A percentile compares a stretch with the other conserved stretches of the same genome.
These are phyloP conservation scores for Suillus ampliporus DNA, from an alignment of 768 basidiomycete genomes.

Conservation along the genomic window DNA sequence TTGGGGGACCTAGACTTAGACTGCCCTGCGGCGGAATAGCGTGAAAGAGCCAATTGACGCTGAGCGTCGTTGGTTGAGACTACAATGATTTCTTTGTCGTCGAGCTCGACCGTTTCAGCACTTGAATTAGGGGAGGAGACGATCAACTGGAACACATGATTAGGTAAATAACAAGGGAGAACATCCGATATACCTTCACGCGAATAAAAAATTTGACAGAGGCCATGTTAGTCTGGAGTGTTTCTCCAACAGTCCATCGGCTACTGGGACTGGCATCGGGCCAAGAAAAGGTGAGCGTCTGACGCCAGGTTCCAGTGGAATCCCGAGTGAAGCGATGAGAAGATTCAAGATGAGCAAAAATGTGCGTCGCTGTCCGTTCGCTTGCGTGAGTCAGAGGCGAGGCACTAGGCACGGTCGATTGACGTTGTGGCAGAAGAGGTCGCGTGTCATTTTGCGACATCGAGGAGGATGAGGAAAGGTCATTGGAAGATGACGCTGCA, in stretches of 20 bases:
- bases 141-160: constrained; percentile 45
- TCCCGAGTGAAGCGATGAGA: constrained; percentile 62
- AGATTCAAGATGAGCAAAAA: constrained; percentile 64
- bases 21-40: constrained; percentile 50
- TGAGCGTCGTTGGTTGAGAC: constrained; percentile 76
- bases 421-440: constrained; percentile 27
- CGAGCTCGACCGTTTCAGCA: constrained; percentile 70
- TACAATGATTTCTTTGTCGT: constrained; percentile 66
- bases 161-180: constrained; percentile 18
- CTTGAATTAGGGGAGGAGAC: constrained; percentile 51
- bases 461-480: constrained; percentile 26
- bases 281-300: constrained; percentile 75
- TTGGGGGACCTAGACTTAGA: constrained; percentile 66
- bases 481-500: constrained; percentile 22
- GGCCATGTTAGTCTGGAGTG: constrained; percentile 66
- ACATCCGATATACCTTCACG: constrained; percentile 56
- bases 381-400: constrained; percentile 13
- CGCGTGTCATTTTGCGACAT: constrained; percentile 32
- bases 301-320: constrained; percentile 61
- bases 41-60: constrained; percentile 65
- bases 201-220: constrained; percentile 73
- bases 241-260: constrained; percentile 84
- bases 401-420: constrained; percentile 20
- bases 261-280: constrained; percentile 68
- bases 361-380: constrained; percentile 48